Evolutionary conservation across 768 basidiomycete genomes (phyloP).

Genomic region (Paxillus ammoniavirescens): DNA sequence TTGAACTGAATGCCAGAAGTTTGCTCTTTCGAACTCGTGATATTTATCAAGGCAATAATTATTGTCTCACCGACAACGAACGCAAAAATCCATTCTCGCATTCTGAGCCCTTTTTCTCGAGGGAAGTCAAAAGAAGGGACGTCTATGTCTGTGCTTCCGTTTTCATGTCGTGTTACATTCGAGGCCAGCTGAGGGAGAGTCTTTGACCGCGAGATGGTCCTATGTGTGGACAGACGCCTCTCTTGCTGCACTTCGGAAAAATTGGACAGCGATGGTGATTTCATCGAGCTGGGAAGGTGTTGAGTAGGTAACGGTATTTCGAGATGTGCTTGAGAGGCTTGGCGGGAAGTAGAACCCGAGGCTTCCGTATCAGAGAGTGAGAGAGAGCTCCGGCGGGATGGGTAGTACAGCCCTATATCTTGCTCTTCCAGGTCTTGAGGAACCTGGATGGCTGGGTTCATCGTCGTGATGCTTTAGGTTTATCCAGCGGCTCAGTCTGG

Average conservation of each 20-base stretch:
- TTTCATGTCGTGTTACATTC: slow-evolving; percentile 24
- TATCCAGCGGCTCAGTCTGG: too few relatives aligned
- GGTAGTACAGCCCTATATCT: slow-evolving; percentile 26
- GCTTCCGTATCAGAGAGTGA: slow-evolving; percentile 24
- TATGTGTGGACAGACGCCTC: slow-evolving; percentile 10
- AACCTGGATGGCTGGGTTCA: slow-evolving; percentile 10
- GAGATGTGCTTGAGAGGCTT: slow-evolving; percentile 14
- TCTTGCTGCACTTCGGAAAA: slow-evolving; percentile 19
- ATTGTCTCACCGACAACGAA: slow-evolving; percentile 61
- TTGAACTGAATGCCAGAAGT: slow-evolving; percentile 50
- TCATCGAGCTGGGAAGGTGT: slow-evolving; percentile 15
- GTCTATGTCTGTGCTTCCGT: slow-evolving; percentile 37
- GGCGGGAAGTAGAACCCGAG: slow-evolving; percentile 17
- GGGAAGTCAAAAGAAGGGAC: slow-evolving; percentile 47
- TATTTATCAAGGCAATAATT: neutral
- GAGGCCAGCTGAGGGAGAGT: slow-evolving; percentile 44
- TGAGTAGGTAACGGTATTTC: neutral
- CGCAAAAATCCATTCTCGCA: slow-evolving; percentile 67
- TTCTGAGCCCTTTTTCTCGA: slow-evolving; percentile 41
- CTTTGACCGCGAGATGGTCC: slow-evolving; percentile 41
- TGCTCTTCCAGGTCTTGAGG: slow-evolving; percentile 25
- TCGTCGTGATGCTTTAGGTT: neutral
- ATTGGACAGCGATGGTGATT: slow-evolving; percentile 36
- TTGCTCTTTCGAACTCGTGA: neutral
- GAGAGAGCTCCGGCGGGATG: slow-evolving; percentile 24